phyloP scores from a whole-genome alignment of 1,284 basidiomycete genomes.

The Melampsora larici-populina region DNA sequence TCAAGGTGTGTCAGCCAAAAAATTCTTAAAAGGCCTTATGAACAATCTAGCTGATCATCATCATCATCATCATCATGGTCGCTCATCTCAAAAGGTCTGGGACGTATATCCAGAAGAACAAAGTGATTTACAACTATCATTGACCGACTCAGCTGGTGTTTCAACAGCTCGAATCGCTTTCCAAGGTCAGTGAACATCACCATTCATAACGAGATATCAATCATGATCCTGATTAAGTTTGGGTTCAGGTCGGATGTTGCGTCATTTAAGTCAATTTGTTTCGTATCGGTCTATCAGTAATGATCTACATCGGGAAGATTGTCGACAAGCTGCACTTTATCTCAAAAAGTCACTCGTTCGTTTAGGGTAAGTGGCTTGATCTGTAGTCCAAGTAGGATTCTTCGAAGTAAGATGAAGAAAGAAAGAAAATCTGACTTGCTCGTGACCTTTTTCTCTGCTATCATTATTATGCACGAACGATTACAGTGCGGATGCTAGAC shows the following conservation, averaged over 20 bases:
- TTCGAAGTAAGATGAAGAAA: too few relatives aligned
- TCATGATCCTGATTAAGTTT: not conserved
- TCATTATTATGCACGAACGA: too few relatives aligned
- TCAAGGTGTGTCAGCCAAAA: conserved; percentile 49
- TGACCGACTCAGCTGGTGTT: conserved; percentile 52
- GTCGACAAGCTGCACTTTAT: conserved; percentile 85
- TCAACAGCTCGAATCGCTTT: conserved; percentile 23
- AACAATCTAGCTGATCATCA: not conserved
- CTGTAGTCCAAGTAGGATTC: not conserved
- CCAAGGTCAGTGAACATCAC: conserved; percentile 13
- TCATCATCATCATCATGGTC: conserved; percentile 55
- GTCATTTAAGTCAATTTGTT: conserved; percentile 77
- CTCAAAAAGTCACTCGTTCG: conserved; percentile 78
- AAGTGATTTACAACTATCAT: conserved; percentile 76
- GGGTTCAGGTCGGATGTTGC: conserved; percentile 54
- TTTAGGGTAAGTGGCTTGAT: conserved; percentile 58
- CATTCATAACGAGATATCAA: not conserved
- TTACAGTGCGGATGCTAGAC: conserved; percentile 65
- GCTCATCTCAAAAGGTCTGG: conserved; percentile 17
- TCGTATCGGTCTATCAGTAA: conserved; percentile 81
- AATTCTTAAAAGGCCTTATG: not conserved
- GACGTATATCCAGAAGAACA: conserved; percentile 53
- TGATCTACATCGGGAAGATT: conserved; percentile 67
- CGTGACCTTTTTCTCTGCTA: too few relatives aligned
- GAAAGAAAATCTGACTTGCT: not conserved